Conservation (phyloP, 2,329 filamentous ascomycete genomes). For the Fusarium sp. region DNA sequence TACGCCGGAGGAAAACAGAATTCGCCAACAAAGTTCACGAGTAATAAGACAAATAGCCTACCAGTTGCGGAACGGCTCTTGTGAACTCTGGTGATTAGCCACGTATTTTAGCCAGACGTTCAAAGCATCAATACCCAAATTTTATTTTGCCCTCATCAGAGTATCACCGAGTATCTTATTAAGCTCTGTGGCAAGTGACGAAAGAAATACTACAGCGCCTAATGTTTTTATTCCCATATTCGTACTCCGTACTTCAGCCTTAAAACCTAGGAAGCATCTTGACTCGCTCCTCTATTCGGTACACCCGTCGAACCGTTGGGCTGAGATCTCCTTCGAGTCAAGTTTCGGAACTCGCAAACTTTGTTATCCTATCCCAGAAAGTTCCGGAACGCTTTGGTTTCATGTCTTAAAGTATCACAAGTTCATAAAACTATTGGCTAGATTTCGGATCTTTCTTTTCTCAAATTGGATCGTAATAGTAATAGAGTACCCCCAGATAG, state of each 20-base stretch:
- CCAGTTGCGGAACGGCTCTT: not conserved
- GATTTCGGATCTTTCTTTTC: not conserved
- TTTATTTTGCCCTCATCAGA: conserved; percentile 1
- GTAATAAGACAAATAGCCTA: not conserved
- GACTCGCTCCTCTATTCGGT: conserved; percentile 11
- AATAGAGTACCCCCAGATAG: not conserved
- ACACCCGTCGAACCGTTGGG: not conserved
- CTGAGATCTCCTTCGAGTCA: conserved; percentile 5
- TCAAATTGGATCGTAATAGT: not conserved
- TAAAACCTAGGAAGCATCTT: conserved; percentile 3
- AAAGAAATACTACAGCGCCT: not conserved
- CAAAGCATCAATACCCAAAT: conserved; percentile 2
- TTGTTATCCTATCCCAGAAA: not conserved
- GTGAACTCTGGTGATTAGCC: not conserved
- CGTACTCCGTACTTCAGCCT: conserved; percentile 20
- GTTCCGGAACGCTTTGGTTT: no score
- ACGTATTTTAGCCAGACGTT: conserved; percentile 10
- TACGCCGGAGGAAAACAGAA: no score
- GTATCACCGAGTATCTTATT: not conserved
- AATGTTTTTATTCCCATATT: conserved; percentile 27
- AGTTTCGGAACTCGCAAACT: not conserved
- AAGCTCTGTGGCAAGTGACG: not conserved
- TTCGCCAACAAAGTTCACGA: not conserved
- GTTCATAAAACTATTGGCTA: not conserved
- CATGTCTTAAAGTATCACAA: not conserved